Conservation (phyloP, 805 yeast genomes). For the Lipomyces sp. region DNA sequence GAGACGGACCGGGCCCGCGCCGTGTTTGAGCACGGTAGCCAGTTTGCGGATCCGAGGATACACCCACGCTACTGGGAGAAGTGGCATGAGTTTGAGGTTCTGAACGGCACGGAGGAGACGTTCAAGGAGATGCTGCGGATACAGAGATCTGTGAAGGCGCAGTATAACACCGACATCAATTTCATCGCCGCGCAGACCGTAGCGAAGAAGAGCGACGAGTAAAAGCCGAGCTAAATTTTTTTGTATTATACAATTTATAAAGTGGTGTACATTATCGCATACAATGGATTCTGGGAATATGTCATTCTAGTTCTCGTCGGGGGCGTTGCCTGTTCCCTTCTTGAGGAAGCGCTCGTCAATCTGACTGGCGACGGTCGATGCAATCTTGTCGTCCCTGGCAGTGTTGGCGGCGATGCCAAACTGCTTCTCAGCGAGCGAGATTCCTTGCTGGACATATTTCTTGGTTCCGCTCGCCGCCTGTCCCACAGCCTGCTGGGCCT, state of each 20-base stretch:
- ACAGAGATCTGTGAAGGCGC: constrained; percentile 47
- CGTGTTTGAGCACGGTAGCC: constrained; percentile 54
- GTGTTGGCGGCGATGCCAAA: constrained; percentile 16
- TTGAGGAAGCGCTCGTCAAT: constrained; percentile 15
- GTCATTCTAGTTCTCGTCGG: too few relatives aligned
- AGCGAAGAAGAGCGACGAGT: constrained; percentile 8
- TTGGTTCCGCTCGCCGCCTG: not conserved
- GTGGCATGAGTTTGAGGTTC: constrained; percentile 75
- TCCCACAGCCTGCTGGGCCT: not conserved
- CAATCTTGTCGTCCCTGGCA: constrained; percentile 20
- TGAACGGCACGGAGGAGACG: constrained; percentile 64
- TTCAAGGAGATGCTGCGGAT: constrained; percentile 69
- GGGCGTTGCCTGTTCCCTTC: too few relatives aligned
- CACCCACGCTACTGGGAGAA: constrained; percentile 50
- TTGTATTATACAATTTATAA: not conserved
- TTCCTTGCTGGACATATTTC: constrained; percentile 20
- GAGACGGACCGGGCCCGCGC: constrained; percentile 63
- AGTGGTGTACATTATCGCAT: not conserved
- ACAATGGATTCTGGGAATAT: not conserved
- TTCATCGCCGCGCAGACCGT: constrained; percentile 31
- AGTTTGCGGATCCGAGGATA: constrained; percentile 40
- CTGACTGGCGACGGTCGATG: constrained; percentile 14
- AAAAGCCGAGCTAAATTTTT: not conserved
- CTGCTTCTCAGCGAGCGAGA: constrained; percentile 18
- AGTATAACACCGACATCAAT: constrained; percentile 33